Conservation (phyloP, 139 green algal species). For the Tetradesmus lagerheimii region DNA sequence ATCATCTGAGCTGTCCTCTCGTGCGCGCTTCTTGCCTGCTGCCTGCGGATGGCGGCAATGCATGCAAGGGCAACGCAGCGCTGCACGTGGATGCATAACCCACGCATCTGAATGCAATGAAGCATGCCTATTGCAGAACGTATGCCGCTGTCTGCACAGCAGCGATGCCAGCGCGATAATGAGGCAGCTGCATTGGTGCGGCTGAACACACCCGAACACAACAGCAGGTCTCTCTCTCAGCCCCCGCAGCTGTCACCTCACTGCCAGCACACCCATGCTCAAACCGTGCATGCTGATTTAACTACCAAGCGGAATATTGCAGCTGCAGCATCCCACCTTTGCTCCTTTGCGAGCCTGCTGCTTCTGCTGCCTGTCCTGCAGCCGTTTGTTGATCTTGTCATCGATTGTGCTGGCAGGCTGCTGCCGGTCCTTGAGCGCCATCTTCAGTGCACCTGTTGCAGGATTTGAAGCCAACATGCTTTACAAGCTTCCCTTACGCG, state of each 20-base stretch:
- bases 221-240: too few species aligned
- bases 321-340: background rate
- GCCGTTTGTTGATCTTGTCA: constrained; percentile 67
- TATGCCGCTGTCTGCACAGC: too few species aligned
- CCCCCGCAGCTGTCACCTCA: too few species aligned
- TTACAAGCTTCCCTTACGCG: background rate
- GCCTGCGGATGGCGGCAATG: too few species aligned
- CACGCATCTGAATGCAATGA: too few species aligned
- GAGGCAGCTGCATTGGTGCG: too few species aligned
- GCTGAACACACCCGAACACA: background rate
- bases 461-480: background rate
- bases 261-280: too few species aligned
- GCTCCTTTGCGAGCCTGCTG: background rate
- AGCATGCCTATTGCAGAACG: too few species aligned
- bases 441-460: constrained; percentile 63
- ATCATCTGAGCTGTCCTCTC: constrained; percentile 25
- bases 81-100: too few species aligned
- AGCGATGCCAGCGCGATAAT: too few species aligned
- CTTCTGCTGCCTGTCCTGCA: constrained; percentile 37
- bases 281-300: too few species aligned
- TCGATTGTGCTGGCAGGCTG: constrained; percentile 72
- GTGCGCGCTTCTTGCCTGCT: constrained; percentile 42
- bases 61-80: too few species aligned
- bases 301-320: background rate
- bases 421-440: constrained; percentile 55